Conservation (phyloP, 192 early-diverging fungal species). For the Irineochytrium annulatum region DNA sequence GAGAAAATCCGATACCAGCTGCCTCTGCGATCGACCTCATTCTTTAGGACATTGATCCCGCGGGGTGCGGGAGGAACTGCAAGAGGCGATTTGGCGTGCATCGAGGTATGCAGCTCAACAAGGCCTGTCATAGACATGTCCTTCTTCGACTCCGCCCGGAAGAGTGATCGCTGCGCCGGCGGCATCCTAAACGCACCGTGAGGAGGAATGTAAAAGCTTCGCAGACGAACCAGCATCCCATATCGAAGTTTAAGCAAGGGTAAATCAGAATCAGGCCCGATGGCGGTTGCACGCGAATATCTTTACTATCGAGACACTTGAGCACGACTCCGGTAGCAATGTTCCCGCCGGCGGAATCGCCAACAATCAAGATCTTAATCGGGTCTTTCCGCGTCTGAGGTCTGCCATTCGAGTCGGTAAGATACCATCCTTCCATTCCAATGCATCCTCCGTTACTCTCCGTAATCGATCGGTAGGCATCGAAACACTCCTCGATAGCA, state of each 20-base stretch:
- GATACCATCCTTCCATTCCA: constrained; percentile 63
- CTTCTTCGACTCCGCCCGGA: constrained; percentile 56
- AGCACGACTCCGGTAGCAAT: constrained; percentile 71
- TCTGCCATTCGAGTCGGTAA: constrained; percentile 19
- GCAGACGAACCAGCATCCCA: constrained; percentile 71
- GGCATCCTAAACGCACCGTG: constrained; percentile 53
- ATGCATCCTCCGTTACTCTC: constrained; percentile 73
- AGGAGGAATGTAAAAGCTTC: neutral
- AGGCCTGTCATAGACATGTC: constrained; percentile 35
- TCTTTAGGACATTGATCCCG: constrained; percentile 43
- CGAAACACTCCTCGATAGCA: constrained; percentile 87
- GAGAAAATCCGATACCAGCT: constrained; percentile 40
- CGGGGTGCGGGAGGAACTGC: constrained; percentile 44
- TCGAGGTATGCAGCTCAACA: constrained; percentile 59
- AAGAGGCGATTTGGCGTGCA: constrained; percentile 66
- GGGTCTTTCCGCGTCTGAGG: constrained; percentile 34
- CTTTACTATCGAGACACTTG: constrained; percentile 67
- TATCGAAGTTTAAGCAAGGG: constrained; percentile 84
- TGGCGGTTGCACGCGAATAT: constrained; percentile 58
- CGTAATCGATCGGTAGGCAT: constrained; percentile 70
- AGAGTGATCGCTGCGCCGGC: constrained; percentile 49
- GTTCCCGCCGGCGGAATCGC: constrained; percentile 97
- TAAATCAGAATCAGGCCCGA: constrained; percentile 81
- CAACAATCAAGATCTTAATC: constrained; percentile 72
- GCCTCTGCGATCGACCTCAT: constrained; percentile 33